Conservation (phyloP, 805 yeast genomes). For the Spathaspora passalidarum region DNA sequence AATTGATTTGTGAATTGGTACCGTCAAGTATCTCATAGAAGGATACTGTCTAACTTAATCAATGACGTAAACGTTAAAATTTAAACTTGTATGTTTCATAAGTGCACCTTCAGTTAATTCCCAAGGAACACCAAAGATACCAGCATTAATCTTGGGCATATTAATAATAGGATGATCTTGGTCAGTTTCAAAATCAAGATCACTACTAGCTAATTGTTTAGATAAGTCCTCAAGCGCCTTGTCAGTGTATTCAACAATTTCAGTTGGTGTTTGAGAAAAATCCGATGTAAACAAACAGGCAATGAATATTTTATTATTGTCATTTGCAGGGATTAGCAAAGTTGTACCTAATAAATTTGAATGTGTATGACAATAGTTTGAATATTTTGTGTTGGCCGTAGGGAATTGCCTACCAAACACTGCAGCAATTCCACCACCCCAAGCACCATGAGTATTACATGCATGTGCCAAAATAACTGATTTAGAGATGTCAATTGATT, state of each 20-base stretch:
- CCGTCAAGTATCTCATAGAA: no score
- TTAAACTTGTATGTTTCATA: slow-evolving; percentile 21
- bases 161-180: slow-evolving; percentile 32
- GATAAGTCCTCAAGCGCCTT: slow-evolving; percentile 47
- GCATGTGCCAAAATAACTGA: slow-evolving; percentile 64
- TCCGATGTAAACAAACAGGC: slow-evolving; percentile 77
- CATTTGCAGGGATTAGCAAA: slow-evolving; percentile 39
- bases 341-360: slow-evolving; percentile 53
- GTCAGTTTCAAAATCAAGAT: slow-evolving; percentile 5
- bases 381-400: slow-evolving; percentile 50
- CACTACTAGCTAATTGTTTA: slow-evolving; percentile 25
- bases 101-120: slow-evolving; percentile 56
- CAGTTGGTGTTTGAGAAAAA: slow-evolving; percentile 34
- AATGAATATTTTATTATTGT: slow-evolving; percentile 27
- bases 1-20: no score
- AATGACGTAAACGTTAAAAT: slow-evolving; percentile 48
- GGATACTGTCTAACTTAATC: slow-evolving; percentile 12
- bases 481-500: slow-evolving; percentile 19
- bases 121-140: slow-evolving; percentile 83
- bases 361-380: slow-evolving; percentile 35
- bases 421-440: slow-evolving; percentile 86
- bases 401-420: slow-evolving; percentile 55
- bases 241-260: slow-evolving; percentile 51
- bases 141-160: slow-evolving; percentile 81
- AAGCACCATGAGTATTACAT: slow-evolving; percentile 72